Evolutionary conservation across 768 basidiomycete genomes (phyloP).

Genomic region (Trametes maxima): DNA sequence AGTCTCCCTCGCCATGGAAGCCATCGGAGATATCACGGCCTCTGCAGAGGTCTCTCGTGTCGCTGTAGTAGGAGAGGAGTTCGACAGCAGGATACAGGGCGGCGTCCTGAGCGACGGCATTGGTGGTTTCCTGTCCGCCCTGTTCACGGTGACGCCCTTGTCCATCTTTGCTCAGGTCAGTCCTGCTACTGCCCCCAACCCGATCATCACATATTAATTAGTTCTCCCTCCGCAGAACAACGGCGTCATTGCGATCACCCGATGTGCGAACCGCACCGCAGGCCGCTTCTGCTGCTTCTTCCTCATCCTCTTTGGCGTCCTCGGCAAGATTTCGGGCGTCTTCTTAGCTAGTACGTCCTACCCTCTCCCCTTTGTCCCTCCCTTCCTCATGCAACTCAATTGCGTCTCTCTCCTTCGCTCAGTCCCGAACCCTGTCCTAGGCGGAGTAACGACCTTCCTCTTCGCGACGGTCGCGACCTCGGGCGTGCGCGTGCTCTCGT

Average conservation of each 20-base stretch:
- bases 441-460: slow-evolving; percentile 86
- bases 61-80: slow-evolving; percentile 71
- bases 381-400: background rate
- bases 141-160: slow-evolving; percentile 81
- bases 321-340: slow-evolving; percentile 83
- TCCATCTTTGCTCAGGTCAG: slow-evolving; percentile 72
- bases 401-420: background rate
- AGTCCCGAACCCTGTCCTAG: slow-evolving; percentile 80
- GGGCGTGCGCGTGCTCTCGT: slow-evolving; percentile 69
- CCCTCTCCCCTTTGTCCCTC: background rate
- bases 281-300: slow-evolving; percentile 81
- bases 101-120: slow-evolving; percentile 83
- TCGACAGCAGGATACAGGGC: slow-evolving; percentile 83
- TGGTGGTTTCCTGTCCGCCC: slow-evolving; percentile 74
- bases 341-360: slow-evolving; percentile 66
- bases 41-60: slow-evolving; percentile 80
- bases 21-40: slow-evolving; percentile 84
- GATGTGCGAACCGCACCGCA: slow-evolving; percentile 79
- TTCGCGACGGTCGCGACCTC: slow-evolving; percentile 76
- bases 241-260: slow-evolving; percentile 81
- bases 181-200: background rate
- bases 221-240: slow-evolving; percentile 54
- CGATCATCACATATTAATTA: background rate
- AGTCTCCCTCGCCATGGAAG: slow-evolving; percentile 81
- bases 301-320: slow-evolving; percentile 76